Percentiles rank a stretch among this genome's conserved stretches.
Evolutionary conservation across 495 filamentous ascomycete species (phyloP).

Genomic region (Penicillium canariense): DNA sequence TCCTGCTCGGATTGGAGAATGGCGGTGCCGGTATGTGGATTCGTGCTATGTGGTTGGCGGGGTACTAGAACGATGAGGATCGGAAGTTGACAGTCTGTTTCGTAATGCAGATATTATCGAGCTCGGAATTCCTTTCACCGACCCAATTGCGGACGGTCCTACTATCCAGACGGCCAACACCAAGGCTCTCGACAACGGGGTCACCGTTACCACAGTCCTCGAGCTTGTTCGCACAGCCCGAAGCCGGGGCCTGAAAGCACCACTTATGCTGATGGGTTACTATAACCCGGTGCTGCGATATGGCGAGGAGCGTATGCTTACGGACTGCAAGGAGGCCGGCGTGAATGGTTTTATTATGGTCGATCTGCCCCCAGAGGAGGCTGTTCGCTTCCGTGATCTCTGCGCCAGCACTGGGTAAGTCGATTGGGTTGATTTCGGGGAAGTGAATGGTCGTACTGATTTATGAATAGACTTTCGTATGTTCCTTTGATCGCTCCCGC

Average conservation of each 20-base stretch:
- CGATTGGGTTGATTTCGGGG: not conserved
- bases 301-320: slow-evolving; percentile 83
- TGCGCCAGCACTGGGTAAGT: slow-evolving; percentile 72
- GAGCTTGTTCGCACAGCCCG: slow-evolving; percentile 78
- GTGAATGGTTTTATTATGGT: slow-evolving; percentile 98
- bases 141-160: slow-evolving; percentile 94
- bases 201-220: slow-evolving; percentile 73
- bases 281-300: slow-evolving; percentile 94
- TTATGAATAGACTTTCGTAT: slow-evolving; percentile 69
- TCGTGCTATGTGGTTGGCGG: not conserved
- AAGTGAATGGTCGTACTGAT: not conserved
- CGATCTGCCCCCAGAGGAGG: slow-evolving; percentile 95
- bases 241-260: slow-evolving; percentile 68
- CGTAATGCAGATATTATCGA: slow-evolving; percentile 40
- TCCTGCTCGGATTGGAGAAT: slow-evolving; percentile 85
- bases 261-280: slow-evolving; percentile 96
- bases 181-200: slow-evolving; percentile 82
- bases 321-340: slow-evolving; percentile 80
- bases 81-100: not conserved
- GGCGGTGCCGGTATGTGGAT: slow-evolving; percentile 76
- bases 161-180: slow-evolving; percentile 92
- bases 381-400: slow-evolving; percentile 81
- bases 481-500: slow-evolving; percentile 93
- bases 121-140: slow-evolving; percentile 87
- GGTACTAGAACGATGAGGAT: not conserved